These are phyloP conservation scores for Neurospora tetrasperma DNA, from an alignment of 495 filamentous ascomycete species.

Conservation along the genomic window DNA sequence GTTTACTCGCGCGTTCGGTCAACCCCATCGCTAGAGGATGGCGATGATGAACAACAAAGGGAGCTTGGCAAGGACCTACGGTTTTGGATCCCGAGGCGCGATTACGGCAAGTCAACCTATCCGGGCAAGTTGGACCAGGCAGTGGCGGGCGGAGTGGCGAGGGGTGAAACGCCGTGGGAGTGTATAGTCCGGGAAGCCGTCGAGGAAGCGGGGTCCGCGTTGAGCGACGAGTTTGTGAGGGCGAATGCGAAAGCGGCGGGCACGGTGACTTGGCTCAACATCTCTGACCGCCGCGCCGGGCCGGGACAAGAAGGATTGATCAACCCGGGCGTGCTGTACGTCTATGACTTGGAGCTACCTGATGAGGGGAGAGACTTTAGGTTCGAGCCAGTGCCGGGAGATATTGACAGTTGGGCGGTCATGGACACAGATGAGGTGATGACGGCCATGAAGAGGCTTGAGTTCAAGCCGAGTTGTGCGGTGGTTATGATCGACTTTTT, in stretches of 20 bases:
- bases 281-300: constrained; percentile 26
- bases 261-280: constrained; percentile 30
- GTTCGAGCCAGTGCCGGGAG: constrained; percentile 38
- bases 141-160: constrained; percentile 43
- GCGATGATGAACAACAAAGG: not conserved
- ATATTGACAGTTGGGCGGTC: constrained; percentile 41
- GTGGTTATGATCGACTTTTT: constrained; percentile 45
- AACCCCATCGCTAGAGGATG: not conserved
- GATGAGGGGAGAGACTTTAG: constrained; percentile 16
- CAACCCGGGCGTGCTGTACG: constrained; percentile 35
- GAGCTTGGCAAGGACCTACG: not conserved
- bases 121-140: constrained; percentile 45
- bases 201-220: constrained; percentile 39
- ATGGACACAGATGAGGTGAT: constrained; percentile 40
- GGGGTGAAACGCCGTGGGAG: constrained; percentile 32
- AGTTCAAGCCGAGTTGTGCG: constrained; percentile 47
- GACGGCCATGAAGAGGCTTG: constrained; percentile 26
- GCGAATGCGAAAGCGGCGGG: constrained; percentile 24
- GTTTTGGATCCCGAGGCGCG: constrained; percentile 44
- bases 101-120: constrained; percentile 36
- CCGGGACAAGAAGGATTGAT: constrained; percentile 43
- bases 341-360: constrained; percentile 39
- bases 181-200: constrained; percentile 43
- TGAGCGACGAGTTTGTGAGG: constrained; percentile 25
- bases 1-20: constrained; percentile 27